A percentile compares a stretch with the other conserved stretches of the same genome.
These are phyloP conservation scores for Picocystis sp. DNA, from an alignment of 163 green algal genomes.

Conservation along the genomic window DNA sequence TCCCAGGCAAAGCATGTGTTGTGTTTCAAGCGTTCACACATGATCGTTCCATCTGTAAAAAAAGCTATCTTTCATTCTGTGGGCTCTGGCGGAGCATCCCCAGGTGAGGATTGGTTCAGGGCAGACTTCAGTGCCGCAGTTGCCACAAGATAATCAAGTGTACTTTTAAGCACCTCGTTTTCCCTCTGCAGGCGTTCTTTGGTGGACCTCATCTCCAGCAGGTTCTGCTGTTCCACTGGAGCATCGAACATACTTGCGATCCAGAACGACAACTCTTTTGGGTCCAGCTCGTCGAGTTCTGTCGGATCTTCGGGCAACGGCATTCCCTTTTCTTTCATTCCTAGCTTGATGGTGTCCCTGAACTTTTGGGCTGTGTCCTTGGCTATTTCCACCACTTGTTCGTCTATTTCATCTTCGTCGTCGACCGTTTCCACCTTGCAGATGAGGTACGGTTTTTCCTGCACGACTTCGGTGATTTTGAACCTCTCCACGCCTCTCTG, in stretches of 20 bases:
- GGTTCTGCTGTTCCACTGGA: conserved; percentile 17
- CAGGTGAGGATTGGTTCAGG: neutral
- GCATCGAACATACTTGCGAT: conserved; percentile 40
- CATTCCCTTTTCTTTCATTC: conserved; percentile 24
- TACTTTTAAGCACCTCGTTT: conserved; percentile 19
- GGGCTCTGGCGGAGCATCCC: too few species aligned
- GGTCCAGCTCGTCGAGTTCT: conserved; percentile 29
- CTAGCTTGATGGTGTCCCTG: conserved; percentile 36
- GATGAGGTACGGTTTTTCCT: conserved; percentile 40
- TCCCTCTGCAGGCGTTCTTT: conserved; percentile 15
- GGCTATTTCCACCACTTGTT: conserved; percentile 22
- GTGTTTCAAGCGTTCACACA: too few species aligned
- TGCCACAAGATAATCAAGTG: conserved; percentile 21
- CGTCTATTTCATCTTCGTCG: conserved; percentile 26
- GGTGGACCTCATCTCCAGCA: conserved; percentile 21
- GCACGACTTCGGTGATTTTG: conserved; percentile 31
- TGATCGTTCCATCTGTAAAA: too few species aligned
- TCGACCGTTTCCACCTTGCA: conserved; percentile 40
- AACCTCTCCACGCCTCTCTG: conserved; percentile 30
- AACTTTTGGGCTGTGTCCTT: conserved; percentile 40
- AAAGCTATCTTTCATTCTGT: too few species aligned
- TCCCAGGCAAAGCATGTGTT: too few species aligned
- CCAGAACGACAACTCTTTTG: conserved; percentile 46
- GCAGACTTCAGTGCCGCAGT: conserved; percentile 17
- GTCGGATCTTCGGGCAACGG: conserved; percentile 20